A percentile compares a stretch with the other conserved stretches of the same genome.
Conservation (phyloP, 2,329 filamentous ascomycete species). For the Fusarium decemcellulare region DNA sequence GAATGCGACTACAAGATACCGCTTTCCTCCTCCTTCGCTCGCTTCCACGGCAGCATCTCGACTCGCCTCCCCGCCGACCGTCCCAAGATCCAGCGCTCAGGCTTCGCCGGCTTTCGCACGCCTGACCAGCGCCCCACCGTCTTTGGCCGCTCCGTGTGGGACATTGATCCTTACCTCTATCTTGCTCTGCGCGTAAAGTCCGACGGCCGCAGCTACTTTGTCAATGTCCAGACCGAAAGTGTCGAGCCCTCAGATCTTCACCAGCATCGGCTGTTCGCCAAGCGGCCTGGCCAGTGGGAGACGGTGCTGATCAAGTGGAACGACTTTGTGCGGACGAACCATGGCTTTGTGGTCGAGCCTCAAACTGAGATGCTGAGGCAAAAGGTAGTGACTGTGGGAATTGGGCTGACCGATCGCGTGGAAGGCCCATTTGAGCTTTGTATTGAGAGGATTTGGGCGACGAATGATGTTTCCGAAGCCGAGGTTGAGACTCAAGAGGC, state of each 20-base stretch:
- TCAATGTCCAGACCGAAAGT: constrained; percentile 96
- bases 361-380: constrained; percentile 91
- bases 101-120: constrained; percentile 93
- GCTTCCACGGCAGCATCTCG: constrained; percentile 91
- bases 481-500: constrained; percentile 42
- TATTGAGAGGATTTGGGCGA: constrained; percentile 91
- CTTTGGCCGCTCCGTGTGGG: constrained; percentile 90
- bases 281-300: constrained; percentile 90
- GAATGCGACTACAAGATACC: background rate
- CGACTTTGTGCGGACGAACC: constrained; percentile 95
- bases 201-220: constrained; percentile 91
- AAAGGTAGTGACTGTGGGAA: constrained; percentile 87
- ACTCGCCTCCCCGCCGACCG: constrained; percentile 83
- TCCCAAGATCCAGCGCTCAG: constrained; percentile 82
- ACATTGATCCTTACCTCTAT: constrained; percentile 90
- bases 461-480: constrained; percentile 67
- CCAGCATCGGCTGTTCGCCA: constrained; percentile 89
- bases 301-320: constrained; percentile 92
- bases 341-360: constrained; percentile 92
- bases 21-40: constrained; percentile 68
- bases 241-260: constrained; percentile 96
- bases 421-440: constrained; percentile 90
- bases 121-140: constrained; percentile 81
- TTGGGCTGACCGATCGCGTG: constrained; percentile 90
- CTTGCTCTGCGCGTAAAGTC: constrained; percentile 91